Percentiles rank a stretch among this genome's conserved stretches.
Evolutionary conservation across 2,329 filamentous ascomycete species (phyloP).

Genomic region (Colletotrichum sp.): DNA sequence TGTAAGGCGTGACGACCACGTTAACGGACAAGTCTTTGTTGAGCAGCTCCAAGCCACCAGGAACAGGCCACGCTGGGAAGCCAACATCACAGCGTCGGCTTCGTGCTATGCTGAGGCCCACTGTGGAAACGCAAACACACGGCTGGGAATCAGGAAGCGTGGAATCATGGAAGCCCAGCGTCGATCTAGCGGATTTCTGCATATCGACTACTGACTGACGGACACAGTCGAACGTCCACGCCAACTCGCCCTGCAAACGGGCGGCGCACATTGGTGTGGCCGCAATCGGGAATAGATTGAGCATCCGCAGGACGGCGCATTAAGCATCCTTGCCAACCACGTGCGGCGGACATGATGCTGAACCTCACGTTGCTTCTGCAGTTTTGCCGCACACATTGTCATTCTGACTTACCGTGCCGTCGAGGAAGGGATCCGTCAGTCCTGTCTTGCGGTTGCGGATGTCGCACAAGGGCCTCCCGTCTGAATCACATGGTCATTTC

Average conservation of each 20-base stretch:
- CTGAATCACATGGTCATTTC: not conserved
- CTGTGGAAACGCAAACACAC: not conserved
- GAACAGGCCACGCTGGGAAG: not conserved
- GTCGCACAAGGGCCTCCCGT: not conserved
- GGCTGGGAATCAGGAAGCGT: not conserved
- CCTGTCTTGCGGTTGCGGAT: not conserved
- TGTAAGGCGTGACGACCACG: not conserved
- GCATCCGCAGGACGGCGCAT: not conserved
- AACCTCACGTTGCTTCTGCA: not conserved
- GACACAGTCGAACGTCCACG: not conserved
- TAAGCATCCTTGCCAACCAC: conserved; percentile 15
- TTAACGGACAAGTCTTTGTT: not conserved
- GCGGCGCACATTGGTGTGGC: not conserved
- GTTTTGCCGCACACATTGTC: not conserved
- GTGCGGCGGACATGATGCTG: not conserved
- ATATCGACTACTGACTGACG: not conserved
- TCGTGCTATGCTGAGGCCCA: not conserved
- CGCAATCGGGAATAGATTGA: not conserved
- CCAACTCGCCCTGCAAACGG: conserved; percentile 8
- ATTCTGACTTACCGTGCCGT: not conserved
- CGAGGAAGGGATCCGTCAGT: not conserved
- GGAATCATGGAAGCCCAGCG: not conserved
- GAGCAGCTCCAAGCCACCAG: not conserved
- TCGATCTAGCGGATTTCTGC: not conserved
- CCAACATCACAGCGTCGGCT: not conserved